Percentiles rank a stretch among this genome's conserved stretches.
Conservation (phyloP, 139 green algal genomes). For the Auxenochlorella protothecoides region DNA sequence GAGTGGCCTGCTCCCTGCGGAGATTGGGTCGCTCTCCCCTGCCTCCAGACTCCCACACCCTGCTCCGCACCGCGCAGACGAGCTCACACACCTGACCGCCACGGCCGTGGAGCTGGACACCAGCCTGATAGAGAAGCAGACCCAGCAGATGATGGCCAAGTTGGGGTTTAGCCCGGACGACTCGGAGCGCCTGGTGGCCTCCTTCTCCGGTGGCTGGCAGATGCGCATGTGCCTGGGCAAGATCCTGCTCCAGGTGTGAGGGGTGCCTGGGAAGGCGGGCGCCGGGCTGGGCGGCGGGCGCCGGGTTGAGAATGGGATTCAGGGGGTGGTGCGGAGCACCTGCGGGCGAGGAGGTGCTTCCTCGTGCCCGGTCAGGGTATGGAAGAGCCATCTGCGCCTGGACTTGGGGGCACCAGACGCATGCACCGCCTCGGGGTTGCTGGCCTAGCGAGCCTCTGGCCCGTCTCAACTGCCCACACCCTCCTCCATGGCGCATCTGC, state of each 20-base stretch:
- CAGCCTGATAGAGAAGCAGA: slow-evolving; percentile 78
- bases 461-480: too few relatives aligned
- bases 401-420: too few relatives aligned
- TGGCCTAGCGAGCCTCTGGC: too few relatives aligned
- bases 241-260: slow-evolving; percentile 80
- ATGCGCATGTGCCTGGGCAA: slow-evolving; percentile 99
- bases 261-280: too few relatives aligned
- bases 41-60: background rate
- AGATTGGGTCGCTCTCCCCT: background rate
- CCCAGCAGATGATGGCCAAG: slow-evolving; percentile 88
- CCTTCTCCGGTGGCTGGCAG: slow-evolving; percentile 91
- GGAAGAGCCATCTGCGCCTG: too few relatives aligned
- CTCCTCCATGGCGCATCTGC: background rate
- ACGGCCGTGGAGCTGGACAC: slow-evolving; percentile 70
- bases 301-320: too few relatives aligned
- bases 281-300: too few relatives aligned
- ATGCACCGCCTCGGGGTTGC: too few relatives aligned
- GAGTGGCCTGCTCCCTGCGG: too few relatives aligned
- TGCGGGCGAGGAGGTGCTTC: too few relatives aligned
- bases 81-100: slow-evolving; percentile 72
- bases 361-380: too few relatives aligned
- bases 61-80: slow-evolving; percentile 36
- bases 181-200: slow-evolving; percentile 64
- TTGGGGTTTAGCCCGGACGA: slow-evolving; percentile 89
- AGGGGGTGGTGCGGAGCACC: too few relatives aligned